Conservation (phyloP, 73 alveolate genomes). For the Paramecium bursaria region DNA sequence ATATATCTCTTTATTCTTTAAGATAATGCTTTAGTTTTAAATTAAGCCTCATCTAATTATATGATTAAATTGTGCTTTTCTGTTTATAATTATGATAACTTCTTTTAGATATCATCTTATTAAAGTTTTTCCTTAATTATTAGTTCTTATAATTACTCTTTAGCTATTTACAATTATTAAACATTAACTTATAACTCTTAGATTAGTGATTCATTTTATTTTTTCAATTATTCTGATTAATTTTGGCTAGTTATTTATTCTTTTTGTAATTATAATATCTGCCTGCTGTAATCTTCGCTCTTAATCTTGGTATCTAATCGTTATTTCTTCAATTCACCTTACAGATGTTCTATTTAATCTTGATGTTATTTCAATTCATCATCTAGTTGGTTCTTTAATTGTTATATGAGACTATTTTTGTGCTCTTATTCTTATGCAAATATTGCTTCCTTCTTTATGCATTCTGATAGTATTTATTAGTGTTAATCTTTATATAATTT, state of each 20-base stretch:
- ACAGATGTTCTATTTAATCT: not conserved
- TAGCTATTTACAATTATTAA: not conserved
- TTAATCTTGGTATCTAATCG: slow-evolving; percentile 3
- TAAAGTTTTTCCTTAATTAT: not conserved
- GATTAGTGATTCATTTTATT: not conserved
- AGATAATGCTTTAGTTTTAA: slow-evolving; percentile 6
- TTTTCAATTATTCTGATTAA: slow-evolving; percentile 33
- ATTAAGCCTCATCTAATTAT: not conserved
- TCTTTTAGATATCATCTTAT: not conserved
- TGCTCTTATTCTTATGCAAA: not conserved
- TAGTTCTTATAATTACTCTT: not conserved
- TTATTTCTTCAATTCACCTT: not conserved
- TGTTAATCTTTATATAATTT: slow-evolving; percentile 44
- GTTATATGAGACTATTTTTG: not conserved
- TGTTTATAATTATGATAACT: not conserved
- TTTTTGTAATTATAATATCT: not conserved
- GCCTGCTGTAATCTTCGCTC: not conserved
- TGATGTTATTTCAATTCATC: not conserved
- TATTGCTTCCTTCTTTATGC: not conserved
- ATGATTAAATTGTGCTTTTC: not conserved
- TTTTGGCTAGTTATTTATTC: not conserved
- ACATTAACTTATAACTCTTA: slow-evolving; percentile 2
- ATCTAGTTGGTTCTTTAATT: not conserved
- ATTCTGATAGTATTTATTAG: slow-evolving; percentile 5
- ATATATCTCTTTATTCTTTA: not conserved